Base-by-base conservation (phyloP, 2,329 filamentous ascomycete species). In the Scedosporium dehoogii region DNA sequence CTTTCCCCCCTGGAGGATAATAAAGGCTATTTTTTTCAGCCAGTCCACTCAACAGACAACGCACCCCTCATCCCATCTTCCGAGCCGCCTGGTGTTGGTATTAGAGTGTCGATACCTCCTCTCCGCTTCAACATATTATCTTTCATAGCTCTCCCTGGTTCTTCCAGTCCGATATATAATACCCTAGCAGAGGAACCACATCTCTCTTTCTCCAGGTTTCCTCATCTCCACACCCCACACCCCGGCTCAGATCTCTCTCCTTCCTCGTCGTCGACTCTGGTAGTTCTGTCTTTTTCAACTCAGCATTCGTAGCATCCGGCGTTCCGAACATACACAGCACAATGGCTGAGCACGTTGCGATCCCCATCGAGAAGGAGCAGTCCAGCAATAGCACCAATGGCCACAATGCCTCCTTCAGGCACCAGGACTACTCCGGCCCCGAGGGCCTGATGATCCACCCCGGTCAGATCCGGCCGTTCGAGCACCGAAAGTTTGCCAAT, bases 401-500 rank as follows among this genome's bases (percentile, higher is more conserved):
- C 23, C 42, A 60, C 23, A 9, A 61, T 42, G 60, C 29, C 14
- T 55, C 53, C 23, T 10, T 58, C 53, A 38, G 53, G 21, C 29
- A 62, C 55, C 38, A 58, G 33, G 62, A 65, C 44, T 41, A 60
- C 53, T 27, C 62, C 48, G 59, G 59, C 53, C 58, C 62, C 51
- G 63, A 64, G 63, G 63, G 64, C 23, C 58, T 63, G 44, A 59
- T 66, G 59, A 63, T 90, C 74, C 86, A 91, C 74, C 87, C 88
- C 60, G 87, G 87, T 76, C 73, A 81, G 55, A 83, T 87, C 80
- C 85, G 81, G 74, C 78, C 85, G 7, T 76, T 78, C 60, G 83
- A 85, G 74, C 81, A 84, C 72, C 85, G 87, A 75, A 88, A 89
- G 78, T 85, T 92, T 73, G 90, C 83, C 77, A 92, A 92, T 76